phyloP scores from a whole-genome alignment of 164 flowering plant genomes.

The Umbilicus rupestris region DNA sequence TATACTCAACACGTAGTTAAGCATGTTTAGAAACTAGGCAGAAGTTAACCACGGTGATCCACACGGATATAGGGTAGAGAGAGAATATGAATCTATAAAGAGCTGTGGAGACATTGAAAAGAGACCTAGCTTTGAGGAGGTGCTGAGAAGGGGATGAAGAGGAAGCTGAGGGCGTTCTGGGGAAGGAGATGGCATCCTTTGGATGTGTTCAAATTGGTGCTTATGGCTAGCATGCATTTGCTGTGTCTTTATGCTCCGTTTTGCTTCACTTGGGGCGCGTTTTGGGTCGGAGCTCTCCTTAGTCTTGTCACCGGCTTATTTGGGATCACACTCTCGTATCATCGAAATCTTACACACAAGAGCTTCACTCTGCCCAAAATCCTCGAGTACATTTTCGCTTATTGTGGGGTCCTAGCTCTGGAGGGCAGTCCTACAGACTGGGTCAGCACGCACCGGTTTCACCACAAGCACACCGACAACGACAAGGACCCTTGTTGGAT shows the following conservation, averaged over 20 bases:
- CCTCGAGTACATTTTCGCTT: constrained; percentile 79
- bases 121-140: not conserved
- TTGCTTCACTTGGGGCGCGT: constrained; percentile 55
- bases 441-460: constrained; percentile 86
- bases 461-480: constrained; percentile 74
- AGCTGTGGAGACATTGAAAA: not conserved
- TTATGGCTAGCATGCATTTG: constrained; percentile 47
- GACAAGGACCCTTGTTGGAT: constrained; percentile 77
- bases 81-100: not conserved
- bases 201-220: constrained; percentile 35
- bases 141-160: not conserved
- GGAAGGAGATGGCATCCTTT: not conserved
- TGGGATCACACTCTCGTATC: constrained; percentile 73
- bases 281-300: constrained; percentile 46
- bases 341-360: constrained; percentile 65
- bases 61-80: too few species aligned
- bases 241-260: constrained; percentile 59
- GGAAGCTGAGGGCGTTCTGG: not conserved
- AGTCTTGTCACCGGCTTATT: constrained; percentile 59
- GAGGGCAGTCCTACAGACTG: constrained; percentile 89
- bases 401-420: constrained; percentile 62
- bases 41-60: too few species aligned
- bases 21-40: too few species aligned
- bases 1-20: too few species aligned
- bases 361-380: constrained; percentile 81